A percentile compares a stretch with the other conserved stretches of the same genome.
These are phyloP conservation scores for Ceratonia siliqua DNA, from an alignment of 306 rosid species.

Conservation along the genomic window DNA sequence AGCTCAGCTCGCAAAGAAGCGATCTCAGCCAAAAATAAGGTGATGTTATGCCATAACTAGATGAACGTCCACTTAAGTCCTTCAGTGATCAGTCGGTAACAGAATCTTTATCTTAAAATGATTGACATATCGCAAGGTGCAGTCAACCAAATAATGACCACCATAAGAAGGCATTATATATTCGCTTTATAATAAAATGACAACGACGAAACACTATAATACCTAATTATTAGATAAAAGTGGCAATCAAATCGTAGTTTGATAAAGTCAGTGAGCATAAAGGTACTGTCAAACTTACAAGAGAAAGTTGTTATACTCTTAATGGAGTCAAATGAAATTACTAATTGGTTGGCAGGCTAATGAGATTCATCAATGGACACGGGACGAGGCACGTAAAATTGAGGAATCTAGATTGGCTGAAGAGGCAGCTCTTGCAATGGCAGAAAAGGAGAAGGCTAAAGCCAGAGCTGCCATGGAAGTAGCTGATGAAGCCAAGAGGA, in stretches of 20 bases:
- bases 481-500: constrained; percentile 77
- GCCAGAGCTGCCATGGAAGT: constrained; percentile 81
- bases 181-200: not conserved
- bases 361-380: constrained; percentile 80
- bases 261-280: not conserved
- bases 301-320: constrained; percentile 4
- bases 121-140: not conserved
- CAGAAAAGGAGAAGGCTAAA: constrained; percentile 86
- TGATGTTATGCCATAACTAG: constrained; percentile 28
- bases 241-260: not conserved
- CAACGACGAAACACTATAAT: not conserved
- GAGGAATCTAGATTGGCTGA: constrained; percentile 71
- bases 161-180: not conserved
- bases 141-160: not conserved
- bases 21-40: constrained; percentile 90
- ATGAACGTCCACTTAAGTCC: not conserved
- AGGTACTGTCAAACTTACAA: not conserved
- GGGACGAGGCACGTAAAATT: constrained; percentile 59
- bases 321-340: constrained; percentile 11
- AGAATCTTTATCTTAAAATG: not conserved
- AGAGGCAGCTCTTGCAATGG: constrained; percentile 87
- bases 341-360: constrained; percentile 60
- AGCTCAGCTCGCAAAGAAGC: constrained; percentile 99
- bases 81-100: not conserved
- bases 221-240: not conserved